Percentiles rank a stretch among this genome's conserved stretches.
These are phyloP conservation scores for Tuber brumale DNA, from an alignment of 495 filamentous ascomycete genomes.

Conservation along the genomic window DNA sequence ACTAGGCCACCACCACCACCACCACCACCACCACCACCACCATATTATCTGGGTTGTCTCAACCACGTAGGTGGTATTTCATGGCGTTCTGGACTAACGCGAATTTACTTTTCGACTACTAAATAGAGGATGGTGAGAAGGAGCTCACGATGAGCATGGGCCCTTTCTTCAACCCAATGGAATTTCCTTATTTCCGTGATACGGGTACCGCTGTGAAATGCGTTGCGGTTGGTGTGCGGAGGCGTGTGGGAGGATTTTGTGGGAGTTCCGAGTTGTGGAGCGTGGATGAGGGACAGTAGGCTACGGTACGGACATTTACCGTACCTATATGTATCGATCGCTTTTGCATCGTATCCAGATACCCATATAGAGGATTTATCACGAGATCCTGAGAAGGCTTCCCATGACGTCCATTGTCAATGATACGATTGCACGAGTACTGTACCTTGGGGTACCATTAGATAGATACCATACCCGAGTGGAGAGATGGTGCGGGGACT, in stretches of 20 bases:
- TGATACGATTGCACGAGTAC: not conserved
- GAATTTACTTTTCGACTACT: not conserved
- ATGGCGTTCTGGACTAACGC: not conserved
- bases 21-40: not conserved
- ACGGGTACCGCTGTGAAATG: not conserved
- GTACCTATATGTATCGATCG: not conserved
- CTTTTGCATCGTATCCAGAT: not conserved
- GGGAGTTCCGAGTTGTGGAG: not conserved
- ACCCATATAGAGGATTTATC: not conserved
- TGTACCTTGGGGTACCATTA: not conserved
- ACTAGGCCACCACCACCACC: constrained; percentile 2
- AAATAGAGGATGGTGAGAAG: not conserved
- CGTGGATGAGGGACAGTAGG: not conserved
- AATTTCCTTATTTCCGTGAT: not conserved
- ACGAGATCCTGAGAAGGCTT: not conserved
- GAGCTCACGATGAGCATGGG: not conserved
- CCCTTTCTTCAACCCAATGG: not conserved
- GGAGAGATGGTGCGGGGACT: not conserved
- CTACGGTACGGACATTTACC: not conserved
- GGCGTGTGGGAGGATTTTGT: not conserved
- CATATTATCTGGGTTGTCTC: not conserved
- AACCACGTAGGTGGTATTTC: not conserved
- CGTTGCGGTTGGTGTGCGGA: not conserved
- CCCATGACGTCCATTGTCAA: not conserved
- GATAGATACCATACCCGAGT: not conserved